Percentiles rank a stretch among this genome's conserved stretches.
phyloP scores from a whole-genome alignment of 2,329 filamentous ascomycete genomes.

The Chaetomium sp. region DNA sequence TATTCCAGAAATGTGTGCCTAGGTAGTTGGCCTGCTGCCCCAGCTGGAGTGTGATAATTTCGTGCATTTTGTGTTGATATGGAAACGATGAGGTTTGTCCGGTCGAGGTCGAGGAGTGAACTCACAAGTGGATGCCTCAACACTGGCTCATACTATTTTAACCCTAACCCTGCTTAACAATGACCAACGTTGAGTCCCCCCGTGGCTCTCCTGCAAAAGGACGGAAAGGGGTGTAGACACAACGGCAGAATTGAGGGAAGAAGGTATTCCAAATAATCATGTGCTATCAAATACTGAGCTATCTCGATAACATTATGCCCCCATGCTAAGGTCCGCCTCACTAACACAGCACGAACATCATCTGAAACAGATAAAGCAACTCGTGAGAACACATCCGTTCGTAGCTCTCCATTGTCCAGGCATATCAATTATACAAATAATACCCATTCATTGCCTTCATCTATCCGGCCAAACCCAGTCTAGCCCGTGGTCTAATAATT shows the following conservation, averaged over 20 bases:
- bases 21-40: conserved; percentile 90
- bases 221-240: no score
- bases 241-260: no score
- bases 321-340: no score
- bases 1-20: conserved; percentile 96
- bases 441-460: conserved; percentile 12
- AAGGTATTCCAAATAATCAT: no score
- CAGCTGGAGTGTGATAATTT: conserved; percentile 89
- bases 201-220: no score
- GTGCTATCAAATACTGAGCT: no score
- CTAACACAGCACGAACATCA: no score
- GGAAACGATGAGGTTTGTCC: not conserved
- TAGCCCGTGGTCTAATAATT: conserved; percentile 19
- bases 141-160: not conserved
- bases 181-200: no score
- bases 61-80: conserved; percentile 61
- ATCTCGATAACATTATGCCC: no score
- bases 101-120: conserved; percentile 1
- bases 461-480: conserved; percentile 18
- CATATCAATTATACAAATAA: conserved; percentile 1
- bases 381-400: not conserved
- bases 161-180: conserved; percentile 7
- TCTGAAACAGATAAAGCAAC: not conserved
- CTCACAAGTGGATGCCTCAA: not conserved
- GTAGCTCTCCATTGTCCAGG: no score